Percentiles rank a stretch among this genome's conserved stretches.
These are phyloP conservation scores for Penicillium oxalicum DNA, from an alignment of 2,329 filamentous ascomycete genomes.

Conservation along the genomic window DNA sequence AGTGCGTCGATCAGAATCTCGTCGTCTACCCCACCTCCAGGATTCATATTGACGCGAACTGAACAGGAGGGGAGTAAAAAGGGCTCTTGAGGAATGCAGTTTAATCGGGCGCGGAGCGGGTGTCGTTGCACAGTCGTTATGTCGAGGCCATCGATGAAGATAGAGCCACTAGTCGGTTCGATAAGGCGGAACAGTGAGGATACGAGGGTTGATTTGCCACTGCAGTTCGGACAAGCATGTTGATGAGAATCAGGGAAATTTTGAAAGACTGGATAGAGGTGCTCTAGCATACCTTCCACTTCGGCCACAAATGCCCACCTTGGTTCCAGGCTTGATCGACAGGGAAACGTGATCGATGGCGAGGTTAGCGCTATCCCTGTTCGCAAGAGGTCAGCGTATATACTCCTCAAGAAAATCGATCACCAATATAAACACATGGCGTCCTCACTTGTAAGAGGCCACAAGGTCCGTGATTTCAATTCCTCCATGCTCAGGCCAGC, in stretches of 20 bases:
- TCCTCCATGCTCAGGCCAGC: neutral
- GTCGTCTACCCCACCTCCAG: neutral
- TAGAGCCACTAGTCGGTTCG: constrained; percentile 12
- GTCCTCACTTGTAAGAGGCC: neutral
- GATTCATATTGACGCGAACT: constrained; percentile 1
- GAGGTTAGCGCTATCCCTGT: neutral
- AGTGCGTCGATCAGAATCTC: constrained; percentile 29
- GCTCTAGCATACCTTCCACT: neutral
- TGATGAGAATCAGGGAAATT: neutral
- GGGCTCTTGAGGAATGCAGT: constrained; percentile 2
- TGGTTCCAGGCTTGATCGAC: neutral
- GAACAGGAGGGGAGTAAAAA: neutral
- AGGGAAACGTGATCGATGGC: neutral
- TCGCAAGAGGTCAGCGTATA: neutral
- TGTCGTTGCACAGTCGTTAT: constrained; percentile 15
- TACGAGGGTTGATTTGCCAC: constrained; percentile 1
- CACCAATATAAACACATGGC: neutral
- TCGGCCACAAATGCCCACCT: constrained; percentile 2
- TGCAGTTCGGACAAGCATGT: neutral
- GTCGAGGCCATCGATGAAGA: constrained; percentile 34
- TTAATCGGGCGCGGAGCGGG: neutral
- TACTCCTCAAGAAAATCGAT: neutral
- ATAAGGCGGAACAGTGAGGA: constrained; percentile 18
- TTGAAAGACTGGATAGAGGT: neutral
- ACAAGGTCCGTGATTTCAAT: constrained; percentile 1